Evolutionary conservation across 306 rosid genomes (phyloP).

Genomic region (Inga laurina): DNA sequence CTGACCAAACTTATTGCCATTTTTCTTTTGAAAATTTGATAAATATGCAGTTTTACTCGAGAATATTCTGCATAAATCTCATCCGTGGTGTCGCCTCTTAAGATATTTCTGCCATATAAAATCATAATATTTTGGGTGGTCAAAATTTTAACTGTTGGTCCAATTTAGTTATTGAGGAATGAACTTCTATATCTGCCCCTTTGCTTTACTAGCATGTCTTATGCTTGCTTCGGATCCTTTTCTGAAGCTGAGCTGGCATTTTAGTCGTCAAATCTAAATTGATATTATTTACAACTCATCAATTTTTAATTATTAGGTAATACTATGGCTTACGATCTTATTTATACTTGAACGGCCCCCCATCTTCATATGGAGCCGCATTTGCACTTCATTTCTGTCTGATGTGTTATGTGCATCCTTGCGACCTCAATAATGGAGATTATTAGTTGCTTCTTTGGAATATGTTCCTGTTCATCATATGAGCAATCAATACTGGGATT

Average conservation of each 20-base stretch:
- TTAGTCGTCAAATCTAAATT: not conserved
- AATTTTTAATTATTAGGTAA: not conserved
- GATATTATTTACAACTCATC: not conserved
- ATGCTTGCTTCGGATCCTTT: not conserved
- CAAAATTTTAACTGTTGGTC: not conserved
- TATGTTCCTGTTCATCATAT: not conserved
- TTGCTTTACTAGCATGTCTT: not conserved
- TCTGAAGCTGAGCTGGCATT: not conserved
- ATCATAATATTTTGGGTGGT: not conserved
- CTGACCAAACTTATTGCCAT: conserved; percentile 13
- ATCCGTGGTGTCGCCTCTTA: not conserved
- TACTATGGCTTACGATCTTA: not conserved
- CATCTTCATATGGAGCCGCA: not conserved
- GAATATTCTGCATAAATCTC: not conserved
- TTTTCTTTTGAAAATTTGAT: not conserved
- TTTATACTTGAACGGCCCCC: not conserved
- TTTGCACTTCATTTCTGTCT: not conserved
- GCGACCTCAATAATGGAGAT: not conserved
- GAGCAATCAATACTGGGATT: not conserved
- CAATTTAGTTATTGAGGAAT: not conserved
- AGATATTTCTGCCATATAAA: conserved; percentile 17
- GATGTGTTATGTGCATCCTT: not conserved
- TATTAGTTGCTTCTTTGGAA: not conserved
- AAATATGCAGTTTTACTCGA: not conserved
- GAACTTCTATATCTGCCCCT: not conserved